A percentile compares a stretch with the other conserved stretches of the same genome.
Conservation (phyloP, 1,284 basidiomycete genomes). For the Psilocybe mexicana region DNA sequence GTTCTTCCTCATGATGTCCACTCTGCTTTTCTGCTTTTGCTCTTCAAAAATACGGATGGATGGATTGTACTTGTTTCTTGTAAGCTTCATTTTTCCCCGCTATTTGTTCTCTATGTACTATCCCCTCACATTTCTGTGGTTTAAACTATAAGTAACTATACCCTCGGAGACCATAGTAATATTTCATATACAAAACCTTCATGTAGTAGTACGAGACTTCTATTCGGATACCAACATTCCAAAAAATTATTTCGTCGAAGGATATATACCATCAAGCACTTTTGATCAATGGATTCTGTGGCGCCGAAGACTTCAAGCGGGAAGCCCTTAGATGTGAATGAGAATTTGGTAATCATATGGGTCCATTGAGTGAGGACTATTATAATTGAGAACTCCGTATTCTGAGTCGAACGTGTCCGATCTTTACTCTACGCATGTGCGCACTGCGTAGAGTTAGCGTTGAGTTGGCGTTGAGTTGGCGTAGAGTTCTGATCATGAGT, state of each 20-base stretch:
- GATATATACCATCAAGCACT: no score
- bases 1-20: neutral
- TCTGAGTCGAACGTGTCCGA: no score
- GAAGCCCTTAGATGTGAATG: no score
- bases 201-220: neutral
- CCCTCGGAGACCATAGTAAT: neutral
- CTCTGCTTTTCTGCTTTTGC: neutral
- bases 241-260: neutral
- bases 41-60: neutral
- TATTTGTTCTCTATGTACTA: neutral
- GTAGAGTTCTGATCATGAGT: no score
- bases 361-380: no score
- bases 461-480: no score
- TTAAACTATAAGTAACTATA: neutral
- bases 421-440: no score
- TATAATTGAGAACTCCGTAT: no score
- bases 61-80: neutral
- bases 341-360: no score
- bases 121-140: neutral
- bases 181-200: neutral
- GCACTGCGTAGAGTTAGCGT: no score
- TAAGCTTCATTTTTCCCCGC: neutral
- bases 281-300: no score
- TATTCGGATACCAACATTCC: neutral
- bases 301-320: no score